Evolutionary conservation across 2,329 filamentous ascomycete species (phyloP).

Genomic region (Colletotrichum kahawae): DNA sequence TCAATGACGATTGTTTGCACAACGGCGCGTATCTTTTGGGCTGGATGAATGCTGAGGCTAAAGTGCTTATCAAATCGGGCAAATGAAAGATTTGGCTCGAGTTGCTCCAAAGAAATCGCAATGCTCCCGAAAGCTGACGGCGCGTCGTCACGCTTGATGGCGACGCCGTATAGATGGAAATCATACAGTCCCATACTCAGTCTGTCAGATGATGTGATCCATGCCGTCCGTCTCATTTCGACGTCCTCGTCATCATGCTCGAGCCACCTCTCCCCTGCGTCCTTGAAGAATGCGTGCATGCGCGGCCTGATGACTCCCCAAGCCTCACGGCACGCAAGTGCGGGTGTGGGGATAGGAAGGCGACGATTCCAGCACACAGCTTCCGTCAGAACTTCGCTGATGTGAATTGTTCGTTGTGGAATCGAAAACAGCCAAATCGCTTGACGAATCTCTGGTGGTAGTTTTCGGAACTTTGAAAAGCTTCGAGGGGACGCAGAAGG

Average conservation of each 20-base stretch:
- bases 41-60: neutral
- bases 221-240: neutral
- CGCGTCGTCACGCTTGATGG: neutral
- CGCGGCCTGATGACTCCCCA: neutral
- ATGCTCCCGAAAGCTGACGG: neutral
- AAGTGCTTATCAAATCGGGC: neutral
- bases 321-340: neutral
- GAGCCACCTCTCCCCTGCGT: neutral
- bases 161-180: too few relatives aligned
- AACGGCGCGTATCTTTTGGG: rapidly evolving
- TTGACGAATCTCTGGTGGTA: neutral
- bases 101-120: neutral
- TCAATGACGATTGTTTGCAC: neutral
- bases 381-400: neutral
- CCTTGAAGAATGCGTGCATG: neutral
- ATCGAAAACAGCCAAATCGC: neutral
- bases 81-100: neutral
- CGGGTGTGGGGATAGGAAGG: neutral
- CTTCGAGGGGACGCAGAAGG: neutral
- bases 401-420: neutral
- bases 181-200: neutral
- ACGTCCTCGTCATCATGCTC: neutral
- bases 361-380: neutral
- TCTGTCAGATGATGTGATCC: neutral
- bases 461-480: neutral